Evolutionary conservation across 2,329 filamentous ascomycete genomes (phyloP).

Genomic region (Xylariaceae sp.): DNA sequence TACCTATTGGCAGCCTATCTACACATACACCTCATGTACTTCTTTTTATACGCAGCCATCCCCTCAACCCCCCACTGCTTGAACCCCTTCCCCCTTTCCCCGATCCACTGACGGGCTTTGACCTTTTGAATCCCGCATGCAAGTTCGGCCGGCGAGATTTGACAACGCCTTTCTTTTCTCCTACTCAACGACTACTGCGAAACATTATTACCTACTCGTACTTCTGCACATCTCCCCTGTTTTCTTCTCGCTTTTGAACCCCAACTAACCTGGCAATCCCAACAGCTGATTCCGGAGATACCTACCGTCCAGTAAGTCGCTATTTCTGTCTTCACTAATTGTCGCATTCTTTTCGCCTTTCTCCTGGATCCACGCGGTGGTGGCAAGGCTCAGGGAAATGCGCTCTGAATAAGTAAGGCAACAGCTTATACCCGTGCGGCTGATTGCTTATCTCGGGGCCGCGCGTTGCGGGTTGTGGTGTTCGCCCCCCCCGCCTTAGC

Average conservation of each 20-base stretch:
- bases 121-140: slow-evolving; percentile 36
- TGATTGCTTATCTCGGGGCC: slow-evolving; percentile 1
- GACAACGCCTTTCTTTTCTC: slow-evolving; percentile 20
- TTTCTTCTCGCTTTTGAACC: slow-evolving; percentile 20
- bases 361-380: slow-evolving; percentile 1
- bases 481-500: slow-evolving; percentile 1
- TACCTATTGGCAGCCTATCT: slow-evolving; percentile 19
- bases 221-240: slow-evolving; percentile 20
- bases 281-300: slow-evolving; percentile 56
- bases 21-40: slow-evolving; percentile 18
- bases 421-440: neutral
- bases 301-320: slow-evolving; percentile 49
- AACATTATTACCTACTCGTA: slow-evolving; percentile 4
- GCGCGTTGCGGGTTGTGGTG: neutral
- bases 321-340: slow-evolving; percentile 1
- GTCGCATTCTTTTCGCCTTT: neutral
- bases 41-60: slow-evolving; percentile 30
- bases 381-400: neutral
- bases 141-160: slow-evolving; percentile 30
- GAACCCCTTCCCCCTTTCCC: slow-evolving; percentile 41
- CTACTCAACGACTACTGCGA: slow-evolving; percentile 3
- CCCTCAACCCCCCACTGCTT: slow-evolving; percentile 36
- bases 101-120: slow-evolving; percentile 39
- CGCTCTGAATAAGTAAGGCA: neutral
- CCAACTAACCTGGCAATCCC: slow-evolving; percentile 38